These are phyloP conservation scores for Suillus placidus DNA, from an alignment of 768 basidiomycete species.

Conservation along the genomic window DNA sequence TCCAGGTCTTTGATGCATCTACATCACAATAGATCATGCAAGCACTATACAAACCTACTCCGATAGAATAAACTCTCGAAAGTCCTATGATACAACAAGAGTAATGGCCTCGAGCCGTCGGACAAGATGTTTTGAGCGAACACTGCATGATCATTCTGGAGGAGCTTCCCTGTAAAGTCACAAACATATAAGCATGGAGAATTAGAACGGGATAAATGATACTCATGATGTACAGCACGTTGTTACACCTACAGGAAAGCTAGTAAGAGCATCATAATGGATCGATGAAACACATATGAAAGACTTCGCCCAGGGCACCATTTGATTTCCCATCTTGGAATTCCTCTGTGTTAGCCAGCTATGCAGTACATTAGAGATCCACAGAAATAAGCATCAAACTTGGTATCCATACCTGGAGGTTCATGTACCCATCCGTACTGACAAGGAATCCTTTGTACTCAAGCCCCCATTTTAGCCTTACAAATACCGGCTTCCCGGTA, in stretches of 20 bases:
- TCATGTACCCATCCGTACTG: conserved; percentile 99
- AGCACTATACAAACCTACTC: background rate
- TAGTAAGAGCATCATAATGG: conserved; percentile 14
- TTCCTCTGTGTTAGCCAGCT: conserved; percentile 99
- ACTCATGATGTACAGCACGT: conserved; percentile 96
- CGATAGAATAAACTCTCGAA: background rate
- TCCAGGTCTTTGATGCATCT: background rate
- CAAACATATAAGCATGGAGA: conserved; percentile 27
- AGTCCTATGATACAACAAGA: conserved; percentile 6
- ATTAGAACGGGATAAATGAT: conserved; percentile 16
- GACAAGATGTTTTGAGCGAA: background rate
- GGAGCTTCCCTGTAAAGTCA: conserved; percentile 73
- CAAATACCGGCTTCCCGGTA: conserved; percentile 95
- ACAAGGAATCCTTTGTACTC: conserved; percentile 99
- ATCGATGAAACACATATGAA: conserved; percentile 51
- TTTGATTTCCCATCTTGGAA: conserved; percentile 95
- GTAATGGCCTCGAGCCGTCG: background rate
- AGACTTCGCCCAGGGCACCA: conserved; percentile 97
- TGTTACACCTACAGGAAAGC: conserved; percentile 72
- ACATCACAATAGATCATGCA: background rate
- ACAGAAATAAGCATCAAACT: background rate
- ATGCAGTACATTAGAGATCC: background rate
- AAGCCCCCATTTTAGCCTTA: conserved; percentile 97
- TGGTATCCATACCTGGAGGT: conserved; percentile 75
- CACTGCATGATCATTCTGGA: conserved; percentile 39